phyloP scores from a whole-genome alignment of 495 filamentous ascomycete genomes.

The Bryoglossum gracile region DNA sequence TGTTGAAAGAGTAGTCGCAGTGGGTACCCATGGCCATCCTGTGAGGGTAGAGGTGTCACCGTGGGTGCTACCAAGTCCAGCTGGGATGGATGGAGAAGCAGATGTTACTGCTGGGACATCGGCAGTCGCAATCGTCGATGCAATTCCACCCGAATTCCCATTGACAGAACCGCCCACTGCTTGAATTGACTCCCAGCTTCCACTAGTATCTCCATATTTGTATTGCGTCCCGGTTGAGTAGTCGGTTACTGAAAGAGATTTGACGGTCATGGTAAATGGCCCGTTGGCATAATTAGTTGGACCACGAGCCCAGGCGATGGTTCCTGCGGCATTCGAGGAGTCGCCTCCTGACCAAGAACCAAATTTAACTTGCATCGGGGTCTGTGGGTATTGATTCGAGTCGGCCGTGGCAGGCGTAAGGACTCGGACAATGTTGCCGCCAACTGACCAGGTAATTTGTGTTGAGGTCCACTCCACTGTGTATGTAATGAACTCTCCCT shows the following conservation, averaged over 20 bases:
- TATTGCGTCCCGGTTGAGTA: slow-evolving; percentile 81
- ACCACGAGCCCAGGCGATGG: slow-evolving; percentile 69
- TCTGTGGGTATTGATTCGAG: slow-evolving; percentile 60
- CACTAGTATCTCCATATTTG: slow-evolving; percentile 57
- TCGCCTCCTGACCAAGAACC: slow-evolving; percentile 74
- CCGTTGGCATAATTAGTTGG: slow-evolving; percentile 58
- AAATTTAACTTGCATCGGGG: slow-evolving; percentile 63
- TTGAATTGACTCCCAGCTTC: slow-evolving; percentile 61
- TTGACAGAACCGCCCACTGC: slow-evolving; percentile 63
- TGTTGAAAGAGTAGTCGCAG: slow-evolving; percentile 32
- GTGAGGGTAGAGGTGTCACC: slow-evolving; percentile 18
- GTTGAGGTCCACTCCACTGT: slow-evolving; percentile 62
- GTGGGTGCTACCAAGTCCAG: slow-evolving; percentile 20
- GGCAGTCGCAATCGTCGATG: slow-evolving; percentile 12
- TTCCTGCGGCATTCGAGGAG: slow-evolving; percentile 51
- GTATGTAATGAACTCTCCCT: slow-evolving; percentile 66
- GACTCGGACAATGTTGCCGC: slow-evolving; percentile 52
- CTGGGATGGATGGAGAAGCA: slow-evolving; percentile 23
- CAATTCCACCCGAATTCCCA: slow-evolving; percentile 18
- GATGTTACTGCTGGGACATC: slow-evolving; percentile 19
- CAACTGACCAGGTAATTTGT: slow-evolving; percentile 64
- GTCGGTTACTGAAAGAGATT: slow-evolving; percentile 63
- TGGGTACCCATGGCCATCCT: slow-evolving; percentile 52
- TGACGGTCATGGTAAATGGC: slow-evolving; percentile 73
- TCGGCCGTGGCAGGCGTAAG: slow-evolving; percentile 48